Conservation (phyloP, 2,329 filamentous ascomycete genomes). For the Niveomyces coronatus region DNA sequence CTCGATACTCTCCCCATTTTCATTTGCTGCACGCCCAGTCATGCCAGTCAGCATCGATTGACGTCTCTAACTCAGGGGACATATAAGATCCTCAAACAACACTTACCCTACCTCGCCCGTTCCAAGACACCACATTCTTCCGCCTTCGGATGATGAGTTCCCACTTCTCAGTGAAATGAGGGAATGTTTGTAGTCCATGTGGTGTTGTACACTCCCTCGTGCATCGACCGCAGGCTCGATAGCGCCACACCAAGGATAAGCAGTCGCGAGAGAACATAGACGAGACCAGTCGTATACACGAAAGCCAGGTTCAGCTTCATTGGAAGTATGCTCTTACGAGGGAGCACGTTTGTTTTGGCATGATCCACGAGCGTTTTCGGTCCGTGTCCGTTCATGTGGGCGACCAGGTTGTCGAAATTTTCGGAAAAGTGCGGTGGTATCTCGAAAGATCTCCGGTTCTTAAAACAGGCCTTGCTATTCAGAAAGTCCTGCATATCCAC, state of each 20-base stretch:
- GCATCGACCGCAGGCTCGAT: constrained; percentile 1
- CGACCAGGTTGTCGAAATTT: neutral
- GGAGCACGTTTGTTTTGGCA: neutral
- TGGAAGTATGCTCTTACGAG: neutral
- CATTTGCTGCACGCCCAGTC: too few species aligned
- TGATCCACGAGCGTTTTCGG: neutral
- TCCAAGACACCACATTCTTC: too few species aligned
- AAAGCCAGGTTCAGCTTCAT: neutral
- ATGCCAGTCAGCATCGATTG: too few species aligned
- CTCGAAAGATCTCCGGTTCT: neutral
- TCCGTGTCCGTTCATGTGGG: neutral
- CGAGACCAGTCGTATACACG: neutral
- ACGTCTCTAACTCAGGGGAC: too few species aligned
- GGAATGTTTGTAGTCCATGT: neutral
- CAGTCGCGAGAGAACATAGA: neutral
- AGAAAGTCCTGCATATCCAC: neutral
- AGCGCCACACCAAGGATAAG: neutral
- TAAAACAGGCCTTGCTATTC: neutral
- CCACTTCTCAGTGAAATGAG: neutral
- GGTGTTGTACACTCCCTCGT: neutral
- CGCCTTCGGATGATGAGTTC: too few species aligned
- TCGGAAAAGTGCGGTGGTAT: neutral
- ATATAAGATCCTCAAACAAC: too few species aligned
- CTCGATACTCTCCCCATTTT: too few species aligned
- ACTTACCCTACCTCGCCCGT: too few species aligned